Evolutionary conservation across 768 basidiomycete genomes (phyloP).

Genomic region (Naganishia onofrii): DNA sequence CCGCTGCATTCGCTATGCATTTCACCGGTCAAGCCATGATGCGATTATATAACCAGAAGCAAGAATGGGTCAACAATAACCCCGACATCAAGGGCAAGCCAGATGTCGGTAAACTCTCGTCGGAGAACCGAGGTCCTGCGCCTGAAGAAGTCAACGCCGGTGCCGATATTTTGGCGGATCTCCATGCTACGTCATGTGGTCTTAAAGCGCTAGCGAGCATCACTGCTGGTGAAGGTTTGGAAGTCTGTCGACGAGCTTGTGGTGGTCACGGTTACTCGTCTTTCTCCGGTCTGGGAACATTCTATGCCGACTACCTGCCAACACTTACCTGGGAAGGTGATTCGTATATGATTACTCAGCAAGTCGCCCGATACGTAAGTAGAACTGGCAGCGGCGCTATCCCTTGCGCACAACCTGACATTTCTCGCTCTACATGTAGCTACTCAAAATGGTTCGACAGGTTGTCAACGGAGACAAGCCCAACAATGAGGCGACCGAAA

Average conservation of each 20-base stretch:
- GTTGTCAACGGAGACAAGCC: constrained; percentile 20
- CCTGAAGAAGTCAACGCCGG: constrained; percentile 25
- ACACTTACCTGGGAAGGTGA: constrained; percentile 32
- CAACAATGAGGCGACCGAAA: constrained; percentile 29
- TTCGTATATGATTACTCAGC: constrained; percentile 30
- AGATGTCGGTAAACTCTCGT: constrained; percentile 39
- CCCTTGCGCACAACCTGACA: too few species aligned
- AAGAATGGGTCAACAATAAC: constrained; percentile 38
- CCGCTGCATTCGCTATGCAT: constrained; percentile 34
- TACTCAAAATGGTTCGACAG: constrained; percentile 26
- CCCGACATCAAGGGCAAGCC: constrained; percentile 32
- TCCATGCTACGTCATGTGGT: constrained; percentile 41
- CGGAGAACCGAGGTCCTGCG: constrained; percentile 11
- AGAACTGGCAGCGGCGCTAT: too few species aligned
- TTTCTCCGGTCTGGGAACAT: constrained; percentile 38
- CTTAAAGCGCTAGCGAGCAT: constrained; percentile 41
- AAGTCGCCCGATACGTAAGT: constrained; percentile 29
- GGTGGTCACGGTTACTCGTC: constrained; percentile 46
- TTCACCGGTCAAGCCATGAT: constrained; percentile 32
- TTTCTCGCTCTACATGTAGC: not conserved
- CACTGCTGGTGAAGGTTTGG: constrained; percentile 40
- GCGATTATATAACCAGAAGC: constrained; percentile 19
- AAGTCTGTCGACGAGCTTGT: constrained; percentile 45
- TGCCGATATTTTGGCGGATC: constrained; percentile 38
- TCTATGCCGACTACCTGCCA: constrained; percentile 37